Evolutionary conservation across 1,284 basidiomycete genomes (phyloP).

Genomic region (Trichosporon coremiiforme): DNA sequence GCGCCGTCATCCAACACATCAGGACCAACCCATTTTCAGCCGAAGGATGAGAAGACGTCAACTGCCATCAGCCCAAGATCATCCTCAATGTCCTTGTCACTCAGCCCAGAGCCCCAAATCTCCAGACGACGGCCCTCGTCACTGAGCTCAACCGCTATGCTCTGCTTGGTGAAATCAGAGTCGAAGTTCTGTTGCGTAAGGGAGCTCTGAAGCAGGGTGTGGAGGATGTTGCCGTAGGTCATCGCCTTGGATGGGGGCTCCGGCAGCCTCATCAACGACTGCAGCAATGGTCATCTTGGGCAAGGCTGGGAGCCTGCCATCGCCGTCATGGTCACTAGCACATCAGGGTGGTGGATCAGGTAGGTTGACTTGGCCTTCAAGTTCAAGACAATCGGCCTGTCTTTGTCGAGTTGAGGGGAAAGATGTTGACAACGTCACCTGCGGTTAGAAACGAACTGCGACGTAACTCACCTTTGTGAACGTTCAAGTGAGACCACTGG

Average conservation of each 20-base stretch:
- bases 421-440: conserved; percentile 81
- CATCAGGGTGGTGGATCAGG: conserved; percentile 83
- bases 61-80: conserved; percentile 50
- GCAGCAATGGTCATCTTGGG: conserved; percentile 75
- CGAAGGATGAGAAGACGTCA: conserved; percentile 50
- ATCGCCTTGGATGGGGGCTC: conserved; percentile 57
- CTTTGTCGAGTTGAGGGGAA: conserved; percentile 46
- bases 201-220: conserved; percentile 82
- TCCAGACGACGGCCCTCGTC: conserved; percentile 49
- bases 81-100: conserved; percentile 49
- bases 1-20: conserved; percentile 26
- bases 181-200: conserved; percentile 57
- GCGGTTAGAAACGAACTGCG: conserved; percentile 12
- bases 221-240: conserved; percentile 86
- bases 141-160: conserved; percentile 44
- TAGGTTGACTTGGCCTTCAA: conserved; percentile 51
- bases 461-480: conserved; percentile 39
- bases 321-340: conserved; percentile 82
- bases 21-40: conserved; percentile 47
- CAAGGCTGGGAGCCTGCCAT: conserved; percentile 81
- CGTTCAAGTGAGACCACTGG: conserved; percentile 47
- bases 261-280: conserved; percentile 64
- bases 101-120: conserved; percentile 53
- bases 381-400: conserved; percentile 41
- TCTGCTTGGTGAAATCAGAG: conserved; percentile 37